These are phyloP conservation scores for Salix caprea DNA, from an alignment of 345 rosid genomes.

Conservation along the genomic window DNA sequence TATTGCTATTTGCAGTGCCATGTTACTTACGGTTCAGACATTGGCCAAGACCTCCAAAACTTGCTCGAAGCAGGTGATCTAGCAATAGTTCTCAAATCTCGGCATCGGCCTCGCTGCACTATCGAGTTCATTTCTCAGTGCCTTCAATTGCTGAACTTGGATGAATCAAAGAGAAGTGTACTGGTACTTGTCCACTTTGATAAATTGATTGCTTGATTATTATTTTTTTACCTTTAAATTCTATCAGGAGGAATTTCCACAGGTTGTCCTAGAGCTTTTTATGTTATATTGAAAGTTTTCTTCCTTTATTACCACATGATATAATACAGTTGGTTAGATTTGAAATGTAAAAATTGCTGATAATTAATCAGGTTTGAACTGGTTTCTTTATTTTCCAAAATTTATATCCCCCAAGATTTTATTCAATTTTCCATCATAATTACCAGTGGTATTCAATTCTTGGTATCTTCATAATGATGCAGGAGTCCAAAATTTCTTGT, in stretches of 20 bases:
- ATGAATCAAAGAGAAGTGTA: slow-evolving; percentile 46
- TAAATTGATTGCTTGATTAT: neutral
- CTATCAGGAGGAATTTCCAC: neutral
- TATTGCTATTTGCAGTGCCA: slow-evolving; percentile 63
- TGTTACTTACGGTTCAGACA: slow-evolving; percentile 65
- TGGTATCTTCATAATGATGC: slow-evolving; percentile 13
- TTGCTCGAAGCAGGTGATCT: slow-evolving; percentile 73
- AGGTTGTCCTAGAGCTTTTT: neutral
- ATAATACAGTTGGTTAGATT: neutral
- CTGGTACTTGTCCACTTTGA: slow-evolving; percentile 52
- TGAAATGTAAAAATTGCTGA: neutral
- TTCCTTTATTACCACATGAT: too few relatives aligned
- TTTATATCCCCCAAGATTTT: neutral
- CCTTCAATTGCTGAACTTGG: slow-evolving; percentile 52
- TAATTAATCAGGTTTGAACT: neutral
- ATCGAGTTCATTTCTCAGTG: slow-evolving; percentile 75
- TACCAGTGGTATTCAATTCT: neutral
- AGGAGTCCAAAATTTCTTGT: slow-evolving; percentile 72
- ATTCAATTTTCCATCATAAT: neutral
- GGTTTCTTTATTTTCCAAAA: neutral
- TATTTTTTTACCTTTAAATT: neutral
- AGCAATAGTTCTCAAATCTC: slow-evolving; percentile 58
- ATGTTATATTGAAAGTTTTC: neutral
- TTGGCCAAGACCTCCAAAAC: slow-evolving; percentile 51
- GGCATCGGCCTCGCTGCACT: slow-evolving; percentile 75